Percentiles rank a stretch among this genome's conserved stretches.
Conservation (phyloP, 2,329 filamentous ascomycete genomes). For the Pseudocercospora pini-densiflorae region DNA sequence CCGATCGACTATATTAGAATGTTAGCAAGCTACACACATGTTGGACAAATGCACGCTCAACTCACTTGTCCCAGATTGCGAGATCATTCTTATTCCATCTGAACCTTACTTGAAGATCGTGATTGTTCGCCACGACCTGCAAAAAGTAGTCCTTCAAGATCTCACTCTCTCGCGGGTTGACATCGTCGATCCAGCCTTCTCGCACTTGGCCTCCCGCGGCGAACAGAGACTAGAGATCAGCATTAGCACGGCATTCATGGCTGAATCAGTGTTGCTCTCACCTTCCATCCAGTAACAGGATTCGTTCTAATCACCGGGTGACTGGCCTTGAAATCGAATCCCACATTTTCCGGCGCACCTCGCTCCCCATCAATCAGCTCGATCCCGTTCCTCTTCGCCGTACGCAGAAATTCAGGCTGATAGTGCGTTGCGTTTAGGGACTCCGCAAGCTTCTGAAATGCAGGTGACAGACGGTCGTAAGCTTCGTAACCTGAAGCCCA, state of each 20-base stretch:
- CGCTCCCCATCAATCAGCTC: slow-evolving; percentile 34
- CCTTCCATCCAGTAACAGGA: slow-evolving; percentile 64
- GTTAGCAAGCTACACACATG: background rate
- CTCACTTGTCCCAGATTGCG: slow-evolving; percentile 51
- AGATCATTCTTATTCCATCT: slow-evolving; percentile 68
- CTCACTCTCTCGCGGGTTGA: slow-evolving; percentile 41
- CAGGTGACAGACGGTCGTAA: slow-evolving; percentile 65
- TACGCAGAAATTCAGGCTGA: slow-evolving; percentile 30
- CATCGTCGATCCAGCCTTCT: slow-evolving; percentile 59
- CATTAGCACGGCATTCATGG: no score
- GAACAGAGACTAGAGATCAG: slow-evolving; percentile 53
- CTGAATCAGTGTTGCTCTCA: no score
- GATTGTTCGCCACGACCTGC: slow-evolving; percentile 55
- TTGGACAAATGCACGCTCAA: background rate
- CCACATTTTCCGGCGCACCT: slow-evolving; percentile 29
- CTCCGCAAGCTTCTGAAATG: slow-evolving; percentile 64
- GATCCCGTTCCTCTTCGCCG: slow-evolving; percentile 40
- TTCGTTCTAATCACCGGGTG: slow-evolving; percentile 63
- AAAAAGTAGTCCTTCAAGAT: slow-evolving; percentile 33
- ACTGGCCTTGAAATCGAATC: slow-evolving; percentile 18
- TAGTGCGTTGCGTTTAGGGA: slow-evolving; percentile 60
- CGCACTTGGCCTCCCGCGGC: slow-evolving; percentile 46
- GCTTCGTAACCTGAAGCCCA: slow-evolving; percentile 72
- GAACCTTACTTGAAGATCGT: slow-evolving; percentile 71
- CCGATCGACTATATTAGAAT: slow-evolving; percentile 8